Conservation (phyloP, 164 flowering plant genomes). For the Stephania japonica region DNA sequence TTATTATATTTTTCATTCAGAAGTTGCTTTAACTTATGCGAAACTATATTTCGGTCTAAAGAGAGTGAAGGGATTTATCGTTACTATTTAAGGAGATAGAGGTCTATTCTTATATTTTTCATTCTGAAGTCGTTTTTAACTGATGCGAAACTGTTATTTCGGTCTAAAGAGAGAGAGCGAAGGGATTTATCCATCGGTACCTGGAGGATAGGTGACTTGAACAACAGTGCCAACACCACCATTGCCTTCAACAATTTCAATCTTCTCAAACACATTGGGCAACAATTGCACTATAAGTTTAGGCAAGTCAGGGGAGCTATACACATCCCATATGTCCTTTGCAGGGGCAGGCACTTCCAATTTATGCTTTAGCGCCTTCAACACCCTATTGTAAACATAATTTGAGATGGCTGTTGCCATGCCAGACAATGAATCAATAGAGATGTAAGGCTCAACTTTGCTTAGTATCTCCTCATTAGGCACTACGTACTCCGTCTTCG, state of each 20-base stretch:
- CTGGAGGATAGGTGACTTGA: neutral
- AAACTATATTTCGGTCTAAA: no score
- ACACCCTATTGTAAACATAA: neutral
- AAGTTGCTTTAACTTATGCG: no score
- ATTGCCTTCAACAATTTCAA: conserved; percentile 7
- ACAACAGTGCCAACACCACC: conserved; percentile 7
- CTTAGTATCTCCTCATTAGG: conserved; percentile 1
- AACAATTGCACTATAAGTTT: neutral
- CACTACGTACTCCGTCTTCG: neutral
- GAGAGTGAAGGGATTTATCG: no score
- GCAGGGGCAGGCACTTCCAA: neutral
- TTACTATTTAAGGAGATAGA: no score
- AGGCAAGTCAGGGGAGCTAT: neutral
- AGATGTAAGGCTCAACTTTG: conserved; percentile 1
- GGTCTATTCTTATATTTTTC: no score
- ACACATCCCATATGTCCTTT: neutral
- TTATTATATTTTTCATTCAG: no score
- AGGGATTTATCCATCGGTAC: neutral
- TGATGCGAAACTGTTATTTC: no score
- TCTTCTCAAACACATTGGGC: neutral
- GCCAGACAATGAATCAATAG: neutral
- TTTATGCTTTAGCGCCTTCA: neutral
- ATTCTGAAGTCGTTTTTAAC: no score
- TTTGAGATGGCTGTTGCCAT: conserved; percentile 11
- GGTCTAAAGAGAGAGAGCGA: no score